phyloP scores from a whole-genome alignment of 108 stramenopile species.

The Nitzschia inconspicua region DNA sequence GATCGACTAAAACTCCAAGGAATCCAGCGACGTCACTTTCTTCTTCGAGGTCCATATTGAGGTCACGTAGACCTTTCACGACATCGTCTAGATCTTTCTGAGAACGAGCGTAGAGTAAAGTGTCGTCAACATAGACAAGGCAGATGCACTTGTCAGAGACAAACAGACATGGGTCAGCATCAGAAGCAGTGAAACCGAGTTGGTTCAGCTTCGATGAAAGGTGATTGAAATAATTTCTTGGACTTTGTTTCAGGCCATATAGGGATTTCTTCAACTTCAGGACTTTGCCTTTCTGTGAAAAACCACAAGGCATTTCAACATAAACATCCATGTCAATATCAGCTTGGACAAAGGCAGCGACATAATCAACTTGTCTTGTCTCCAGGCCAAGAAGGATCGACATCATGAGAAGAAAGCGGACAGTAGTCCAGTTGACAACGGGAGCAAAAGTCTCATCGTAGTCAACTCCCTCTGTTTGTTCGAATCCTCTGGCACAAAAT shows the following conservation, averaged over 20 bases:
- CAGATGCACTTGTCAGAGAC: conserved; percentile 22
- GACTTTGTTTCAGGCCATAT: conserved; percentile 29
- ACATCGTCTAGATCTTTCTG: conserved; percentile 5
- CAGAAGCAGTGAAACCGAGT: conserved; percentile 21
- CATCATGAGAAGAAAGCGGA: conserved; percentile 28
- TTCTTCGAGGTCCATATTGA: background rate
- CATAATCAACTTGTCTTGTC: conserved; percentile 40
- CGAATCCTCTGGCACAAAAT: conserved; percentile 39
- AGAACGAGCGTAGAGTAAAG: background rate
- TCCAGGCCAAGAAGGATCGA: conserved; percentile 18
- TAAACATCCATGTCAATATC: conserved; percentile 3
- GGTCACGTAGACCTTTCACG: background rate
- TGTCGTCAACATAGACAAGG: conserved; percentile 15
- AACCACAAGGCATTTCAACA: conserved; percentile 6
- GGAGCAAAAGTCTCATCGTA: conserved; percentile 37
- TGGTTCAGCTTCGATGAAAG: conserved; percentile 8
- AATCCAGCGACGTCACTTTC: conserved; percentile 35
- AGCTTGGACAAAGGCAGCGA: conserved; percentile 1
- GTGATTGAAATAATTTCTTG: conserved; percentile 28
- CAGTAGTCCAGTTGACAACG: conserved; percentile 48
- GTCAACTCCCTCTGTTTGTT: conserved; percentile 44
- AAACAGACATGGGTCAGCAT: conserved; percentile 44
- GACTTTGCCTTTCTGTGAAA: conserved; percentile 11
- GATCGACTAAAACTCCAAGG: conserved; percentile 37
- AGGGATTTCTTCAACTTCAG: conserved; percentile 22